Conservation (phyloP, 208 protist species). For the Acanthamoeba lenticulata region DNA sequence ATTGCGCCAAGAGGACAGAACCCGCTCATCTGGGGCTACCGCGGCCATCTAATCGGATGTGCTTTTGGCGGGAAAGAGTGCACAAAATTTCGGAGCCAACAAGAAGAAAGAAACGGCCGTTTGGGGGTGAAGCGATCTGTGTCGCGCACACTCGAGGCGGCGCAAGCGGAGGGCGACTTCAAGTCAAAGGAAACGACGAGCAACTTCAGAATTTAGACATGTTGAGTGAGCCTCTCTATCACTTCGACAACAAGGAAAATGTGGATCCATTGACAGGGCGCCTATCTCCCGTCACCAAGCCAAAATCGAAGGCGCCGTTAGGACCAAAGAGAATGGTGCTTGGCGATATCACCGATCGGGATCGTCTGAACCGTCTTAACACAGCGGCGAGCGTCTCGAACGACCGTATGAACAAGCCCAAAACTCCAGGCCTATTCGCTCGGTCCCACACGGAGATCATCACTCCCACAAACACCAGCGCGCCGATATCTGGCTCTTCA, state of each 20-base stretch:
- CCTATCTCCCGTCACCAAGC: neutral
- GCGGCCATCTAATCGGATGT: neutral
- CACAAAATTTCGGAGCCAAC: neutral
- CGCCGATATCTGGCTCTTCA: no score
- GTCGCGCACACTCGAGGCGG: no score
- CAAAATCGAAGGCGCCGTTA: neutral
- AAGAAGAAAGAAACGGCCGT: no score
- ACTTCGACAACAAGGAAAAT: conserved; percentile 45
- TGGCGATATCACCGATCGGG: neutral
- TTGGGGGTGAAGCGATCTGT: no score
- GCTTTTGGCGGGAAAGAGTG: neutral
- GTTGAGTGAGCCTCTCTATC: neutral
- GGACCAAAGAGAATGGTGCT: neutral
- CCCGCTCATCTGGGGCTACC: neutral
- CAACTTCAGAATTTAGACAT: neutral
- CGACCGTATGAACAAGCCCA: neutral
- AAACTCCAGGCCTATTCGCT: neutral
- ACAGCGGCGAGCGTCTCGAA: neutral
- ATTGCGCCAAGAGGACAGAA: neutral
- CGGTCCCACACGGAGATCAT: neutral
- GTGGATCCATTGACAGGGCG: neutral
- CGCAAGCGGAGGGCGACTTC: no score
- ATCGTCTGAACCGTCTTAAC: neutral
- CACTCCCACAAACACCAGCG: neutral
- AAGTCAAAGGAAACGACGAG: no score